phyloP scores from a whole-genome alignment of 2,329 filamentous ascomycete genomes.

The Phoma sp. region DNA sequence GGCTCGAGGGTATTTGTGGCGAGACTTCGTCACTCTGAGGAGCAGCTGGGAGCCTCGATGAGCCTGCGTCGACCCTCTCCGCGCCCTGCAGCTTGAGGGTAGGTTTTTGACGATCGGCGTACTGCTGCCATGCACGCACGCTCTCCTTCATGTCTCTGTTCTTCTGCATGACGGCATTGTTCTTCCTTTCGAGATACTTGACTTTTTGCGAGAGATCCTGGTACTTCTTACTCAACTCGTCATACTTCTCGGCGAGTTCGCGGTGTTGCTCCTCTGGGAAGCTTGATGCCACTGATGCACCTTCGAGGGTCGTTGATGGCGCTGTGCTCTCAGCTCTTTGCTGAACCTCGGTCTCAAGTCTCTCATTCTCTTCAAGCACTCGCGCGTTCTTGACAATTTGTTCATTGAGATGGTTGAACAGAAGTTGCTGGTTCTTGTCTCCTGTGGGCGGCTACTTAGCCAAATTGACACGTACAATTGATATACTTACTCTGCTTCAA shows the following conservation, averaged over 20 bases:
- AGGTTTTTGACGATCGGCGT: conserved; percentile 40
- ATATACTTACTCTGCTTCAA: conserved; percentile 36
- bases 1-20: conserved; percentile 34
- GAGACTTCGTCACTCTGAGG: conserved; percentile 19
- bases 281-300: background rate
- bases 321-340: conserved; percentile 10
- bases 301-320: conserved; percentile 4
- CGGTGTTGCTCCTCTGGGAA: conserved; percentile 36
- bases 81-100: conserved; percentile 32
- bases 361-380: conserved; percentile 35
- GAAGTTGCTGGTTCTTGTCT: conserved; percentile 38
- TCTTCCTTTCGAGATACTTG: conserved; percentile 46
- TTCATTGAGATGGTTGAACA: conserved; percentile 36
- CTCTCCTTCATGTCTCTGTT: conserved; percentile 51
- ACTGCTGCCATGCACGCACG: conserved; percentile 49
- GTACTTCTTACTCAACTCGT: conserved; percentile 43
- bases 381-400: conserved; percentile 36
- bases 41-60: conserved; percentile 4
- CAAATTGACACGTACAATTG: background rate
- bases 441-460: conserved; percentile 22
- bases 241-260: conserved; percentile 38
- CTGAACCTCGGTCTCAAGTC: conserved; percentile 27
- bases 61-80: conserved; percentile 16
- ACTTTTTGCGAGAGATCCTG: conserved; percentile 36
- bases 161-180: conserved; percentile 42